Evolutionary conservation across 192 early-diverging fungal genomes (phyloP), one percentile per base, ranked within the genome.

Genomic region (Pilaira anomala): DNA sequence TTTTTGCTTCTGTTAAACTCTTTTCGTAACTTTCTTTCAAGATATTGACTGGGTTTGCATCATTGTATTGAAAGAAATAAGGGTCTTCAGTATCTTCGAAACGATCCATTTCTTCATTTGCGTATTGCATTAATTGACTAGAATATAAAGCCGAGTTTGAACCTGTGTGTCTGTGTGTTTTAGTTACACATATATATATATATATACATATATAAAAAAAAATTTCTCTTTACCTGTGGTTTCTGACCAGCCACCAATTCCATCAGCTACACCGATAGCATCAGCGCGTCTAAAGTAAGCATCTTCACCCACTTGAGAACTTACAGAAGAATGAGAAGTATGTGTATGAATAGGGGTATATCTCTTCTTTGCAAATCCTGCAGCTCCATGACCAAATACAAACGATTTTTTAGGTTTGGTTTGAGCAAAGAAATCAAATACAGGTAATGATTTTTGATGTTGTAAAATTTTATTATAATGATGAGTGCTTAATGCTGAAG

Each of bases 121-220:
- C 85, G 66, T 96, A 89, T 72, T 96, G 94, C 96, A 98, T 98
- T 57, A 98, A 70, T 62, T 91, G 90, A 49, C 89, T 83, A 18
- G 93, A 91, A 76, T 91, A 98, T 36, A 96, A 75, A 16, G 93
- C 90, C 30, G 96, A 87, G 65, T 96, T 88, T 1, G 93, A 92
- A 29, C 90, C 88, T 88, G 25, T 25, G n/a, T 4, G 11, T 52
- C 6, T 52, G 5, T 25, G 7, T 51, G 7, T 4, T 25, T 21
- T 52, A 3, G 11, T 14, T 26, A 52, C 19, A 54, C 36, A 22
- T 14, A 1, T 39, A 42, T 52, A n/a, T n/a, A n/a, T n/a, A n/a
- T n/a, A n/a, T n/a, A n/a, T n/a, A n/a, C n/a, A n/a, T n/a, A n/a
- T n/a, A n/a, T 7, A 24, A 26, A 25, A 25, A 48, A 3, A 21